Percentiles rank a stretch among this genome's conserved stretches.
Evolutionary conservation across 2,329 filamentous ascomycete genomes (phyloP).

Genomic region (Elsinoe fawcettii): DNA sequence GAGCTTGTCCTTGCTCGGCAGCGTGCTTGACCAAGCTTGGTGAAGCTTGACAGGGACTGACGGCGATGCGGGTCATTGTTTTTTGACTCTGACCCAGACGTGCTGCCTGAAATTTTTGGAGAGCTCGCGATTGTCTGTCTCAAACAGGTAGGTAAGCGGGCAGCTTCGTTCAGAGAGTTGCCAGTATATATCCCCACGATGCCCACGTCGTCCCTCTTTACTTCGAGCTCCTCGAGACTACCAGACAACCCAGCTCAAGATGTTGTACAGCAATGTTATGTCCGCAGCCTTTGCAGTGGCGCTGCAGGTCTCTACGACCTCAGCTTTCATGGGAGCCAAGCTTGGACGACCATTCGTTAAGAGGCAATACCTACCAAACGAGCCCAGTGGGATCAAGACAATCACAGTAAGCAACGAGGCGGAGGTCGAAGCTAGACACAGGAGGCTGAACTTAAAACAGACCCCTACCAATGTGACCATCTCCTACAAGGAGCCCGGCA

Average conservation of each 20-base stretch:
- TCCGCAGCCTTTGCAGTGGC: conserved; percentile 11
- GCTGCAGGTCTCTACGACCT: conserved; percentile 7
- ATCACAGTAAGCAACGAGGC: conserved; percentile 23
- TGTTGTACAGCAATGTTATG: conserved; percentile 10
- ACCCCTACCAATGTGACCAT: conserved; percentile 39
- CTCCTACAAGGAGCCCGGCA: conserved; percentile 46
- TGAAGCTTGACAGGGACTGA: conserved; percentile 23
- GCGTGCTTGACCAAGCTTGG: conserved; percentile 13
- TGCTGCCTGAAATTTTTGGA: not conserved
- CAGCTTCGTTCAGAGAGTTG: not conserved
- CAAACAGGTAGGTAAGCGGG: conserved; percentile 2
- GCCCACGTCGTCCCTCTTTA: not conserved
- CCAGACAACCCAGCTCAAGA: not conserved
- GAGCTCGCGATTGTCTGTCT: not conserved
- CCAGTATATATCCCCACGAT: not conserved
- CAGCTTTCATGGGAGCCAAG: conserved; percentile 12
- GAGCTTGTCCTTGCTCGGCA: conserved; percentile 9
- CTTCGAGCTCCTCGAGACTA: not conserved
- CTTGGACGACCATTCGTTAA: conserved; percentile 17
- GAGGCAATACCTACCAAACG: conserved; percentile 29
- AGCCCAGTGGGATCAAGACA: conserved; percentile 38
- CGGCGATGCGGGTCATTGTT: conserved; percentile 3
- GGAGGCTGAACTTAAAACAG: not conserved
- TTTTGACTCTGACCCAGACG: not conserved
- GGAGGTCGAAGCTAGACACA: too few species aligned